Evolutionary conservation across 805 yeast genomes (phyloP).

Genomic region (Yarrowia sp.): DNA sequence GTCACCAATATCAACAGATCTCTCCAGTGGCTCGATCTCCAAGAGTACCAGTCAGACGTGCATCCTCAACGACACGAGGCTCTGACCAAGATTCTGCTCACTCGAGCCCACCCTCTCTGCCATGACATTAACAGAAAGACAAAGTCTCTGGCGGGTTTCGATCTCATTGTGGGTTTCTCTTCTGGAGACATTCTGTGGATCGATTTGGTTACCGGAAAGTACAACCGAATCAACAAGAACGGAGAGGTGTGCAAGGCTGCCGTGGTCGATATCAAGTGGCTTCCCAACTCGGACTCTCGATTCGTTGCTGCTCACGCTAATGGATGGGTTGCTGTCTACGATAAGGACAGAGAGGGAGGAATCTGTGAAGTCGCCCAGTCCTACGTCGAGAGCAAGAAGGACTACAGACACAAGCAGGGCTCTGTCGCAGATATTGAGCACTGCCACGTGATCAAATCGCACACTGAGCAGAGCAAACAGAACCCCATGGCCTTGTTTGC

Average conservation of each 20-base stretch:
- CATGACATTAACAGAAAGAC: conserved; percentile 51
- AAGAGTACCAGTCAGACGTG: conserved; percentile 38
- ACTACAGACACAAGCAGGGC: conserved; percentile 4
- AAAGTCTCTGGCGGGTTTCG: conserved; percentile 51
- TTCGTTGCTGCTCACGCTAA: conserved; percentile 67
- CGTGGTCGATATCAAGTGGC: conserved; percentile 58
- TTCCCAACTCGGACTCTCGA: conserved; percentile 53
- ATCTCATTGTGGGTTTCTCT: conserved; percentile 66
- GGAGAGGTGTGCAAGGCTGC: conserved; percentile 56
- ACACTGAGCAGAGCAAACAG: conserved; percentile 41
- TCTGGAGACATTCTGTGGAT: conserved; percentile 72
- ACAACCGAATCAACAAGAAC: conserved; percentile 60
- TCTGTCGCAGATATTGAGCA: conserved; percentile 1
- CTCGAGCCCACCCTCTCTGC: conserved; percentile 53
- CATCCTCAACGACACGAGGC: conserved; percentile 49
- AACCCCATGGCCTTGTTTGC: conserved; percentile 69
- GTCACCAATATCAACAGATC: conserved; percentile 51
- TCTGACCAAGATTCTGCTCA: conserved; percentile 50
- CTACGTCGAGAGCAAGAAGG: conserved; percentile 26
- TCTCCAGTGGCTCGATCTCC: conserved; percentile 45
- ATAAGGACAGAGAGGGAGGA: conserved; percentile 59
- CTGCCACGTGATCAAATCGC: conserved; percentile 32
- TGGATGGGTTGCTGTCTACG: conserved; percentile 64
- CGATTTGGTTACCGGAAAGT: conserved; percentile 59
- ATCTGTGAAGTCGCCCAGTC: conserved; percentile 32